These are phyloP conservation scores for Hanseniaspora singularis DNA, from an alignment of 805 yeast species.

Conservation along the genomic window DNA sequence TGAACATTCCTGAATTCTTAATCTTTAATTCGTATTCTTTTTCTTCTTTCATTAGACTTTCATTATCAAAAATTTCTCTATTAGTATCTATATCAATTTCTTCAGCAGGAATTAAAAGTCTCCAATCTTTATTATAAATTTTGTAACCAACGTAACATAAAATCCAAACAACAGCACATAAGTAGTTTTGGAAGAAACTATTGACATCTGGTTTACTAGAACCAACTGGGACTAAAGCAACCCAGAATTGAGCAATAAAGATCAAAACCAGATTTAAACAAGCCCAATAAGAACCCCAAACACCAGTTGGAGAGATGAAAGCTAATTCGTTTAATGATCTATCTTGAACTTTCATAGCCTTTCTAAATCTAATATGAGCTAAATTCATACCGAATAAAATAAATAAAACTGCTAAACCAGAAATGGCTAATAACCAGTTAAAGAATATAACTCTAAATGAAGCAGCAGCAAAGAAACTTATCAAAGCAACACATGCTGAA, in stretches of 20 bases:
- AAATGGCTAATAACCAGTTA: conserved; percentile 51
- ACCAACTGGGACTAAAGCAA: conserved; percentile 61
- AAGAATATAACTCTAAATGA: conserved; percentile 46
- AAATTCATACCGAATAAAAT: conserved; percentile 52
- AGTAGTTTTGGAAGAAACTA: conserved; percentile 35
- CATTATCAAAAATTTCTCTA: conserved; percentile 29
- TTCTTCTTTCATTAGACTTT: conserved; percentile 27
- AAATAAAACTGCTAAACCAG: conserved; percentile 49
- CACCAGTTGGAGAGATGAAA: conserved; percentile 40
- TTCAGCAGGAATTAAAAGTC: conserved; percentile 24
- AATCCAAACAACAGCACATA: conserved; percentile 38
- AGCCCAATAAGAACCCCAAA: conserved; percentile 43
- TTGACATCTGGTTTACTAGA: conserved; percentile 35
- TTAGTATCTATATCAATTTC: conserved; percentile 26
- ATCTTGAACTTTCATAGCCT: conserved; percentile 45
- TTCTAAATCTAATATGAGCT: conserved; percentile 47
- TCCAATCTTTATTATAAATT: conserved; percentile 37
- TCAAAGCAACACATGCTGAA: conserved; percentile 43
- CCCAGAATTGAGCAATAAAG: conserved; percentile 52
- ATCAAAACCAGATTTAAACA: conserved; percentile 38
- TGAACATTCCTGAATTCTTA: conserved; percentile 25
- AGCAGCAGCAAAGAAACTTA: conserved; percentile 56
- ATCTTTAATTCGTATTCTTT: conserved; percentile 25
- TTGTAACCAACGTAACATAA: conserved; percentile 36
- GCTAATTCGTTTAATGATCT: conserved; percentile 41